phyloP scores from a whole-genome alignment of 2,329 filamentous ascomycete genomes.

The Calonectria henricotiae region DNA sequence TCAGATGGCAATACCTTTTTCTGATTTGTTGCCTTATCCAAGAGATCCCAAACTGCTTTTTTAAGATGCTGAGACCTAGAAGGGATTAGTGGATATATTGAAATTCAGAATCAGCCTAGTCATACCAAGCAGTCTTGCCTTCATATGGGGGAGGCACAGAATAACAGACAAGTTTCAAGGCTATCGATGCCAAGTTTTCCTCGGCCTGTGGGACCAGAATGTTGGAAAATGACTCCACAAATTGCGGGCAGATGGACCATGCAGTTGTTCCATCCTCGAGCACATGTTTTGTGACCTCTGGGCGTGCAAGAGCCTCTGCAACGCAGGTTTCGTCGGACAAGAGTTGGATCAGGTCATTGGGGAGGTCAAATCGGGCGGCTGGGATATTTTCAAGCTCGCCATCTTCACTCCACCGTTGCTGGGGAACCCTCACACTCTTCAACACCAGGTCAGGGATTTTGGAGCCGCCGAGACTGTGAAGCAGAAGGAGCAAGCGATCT shows the following conservation, averaged over 20 bases:
- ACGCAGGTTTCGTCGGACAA: slow-evolving; percentile 43
- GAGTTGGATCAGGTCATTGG: slow-evolving; percentile 39
- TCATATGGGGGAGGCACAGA: slow-evolving; percentile 55
- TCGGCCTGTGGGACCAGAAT: slow-evolving; percentile 38
- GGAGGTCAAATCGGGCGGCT: slow-evolving; percentile 50
- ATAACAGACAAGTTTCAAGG: slow-evolving; percentile 52
- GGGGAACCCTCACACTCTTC: slow-evolving; percentile 41
- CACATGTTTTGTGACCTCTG: slow-evolving; percentile 37
- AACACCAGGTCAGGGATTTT: slow-evolving; percentile 50
- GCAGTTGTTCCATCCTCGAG: slow-evolving; percentile 44
- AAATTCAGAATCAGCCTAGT: not conserved
- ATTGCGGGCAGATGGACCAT: slow-evolving; percentile 47
- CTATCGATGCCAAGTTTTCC: slow-evolving; percentile 45
- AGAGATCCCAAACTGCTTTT: slow-evolving; percentile 50
- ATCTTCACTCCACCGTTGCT: slow-evolving; percentile 49
- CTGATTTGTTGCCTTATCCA: slow-evolving; percentile 42
- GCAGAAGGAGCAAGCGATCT: slow-evolving; percentile 51
- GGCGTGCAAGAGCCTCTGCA: slow-evolving; percentile 22
- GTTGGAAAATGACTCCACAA: not conserved
- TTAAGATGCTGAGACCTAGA: slow-evolving; percentile 50
- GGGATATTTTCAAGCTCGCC: slow-evolving; percentile 51
- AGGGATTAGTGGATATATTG: not conserved
- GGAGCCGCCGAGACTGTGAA: slow-evolving; percentile 47
- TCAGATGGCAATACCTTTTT: slow-evolving; percentile 42
- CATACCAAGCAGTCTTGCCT: slow-evolving; percentile 55